Conservation (phyloP, 2,329 filamentous ascomycete genomes). For the Fusarium beomiforme region DNA sequence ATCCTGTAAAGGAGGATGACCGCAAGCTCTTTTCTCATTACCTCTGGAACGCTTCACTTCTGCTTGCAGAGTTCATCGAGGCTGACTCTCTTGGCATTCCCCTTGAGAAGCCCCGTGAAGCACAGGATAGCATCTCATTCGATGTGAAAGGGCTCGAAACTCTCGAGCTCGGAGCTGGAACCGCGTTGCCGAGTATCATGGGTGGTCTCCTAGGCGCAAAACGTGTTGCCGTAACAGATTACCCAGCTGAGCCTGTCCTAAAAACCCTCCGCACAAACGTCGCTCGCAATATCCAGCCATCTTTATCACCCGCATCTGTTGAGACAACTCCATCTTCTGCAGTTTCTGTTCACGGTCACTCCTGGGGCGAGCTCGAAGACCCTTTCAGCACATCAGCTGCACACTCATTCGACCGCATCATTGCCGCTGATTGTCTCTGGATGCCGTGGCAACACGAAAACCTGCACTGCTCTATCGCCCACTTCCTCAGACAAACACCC, state of each 20-base stretch:
- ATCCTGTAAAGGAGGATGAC: constrained; percentile 62
- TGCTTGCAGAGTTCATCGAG: constrained; percentile 66
- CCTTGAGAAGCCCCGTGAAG: constrained; percentile 25
- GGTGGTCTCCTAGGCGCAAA: constrained; percentile 58
- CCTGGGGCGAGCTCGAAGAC: constrained; percentile 66
- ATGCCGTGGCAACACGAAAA: constrained; percentile 78
- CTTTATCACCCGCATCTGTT: constrained; percentile 47
- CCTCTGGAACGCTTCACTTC: constrained; percentile 74
- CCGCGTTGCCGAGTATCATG: constrained; percentile 63
- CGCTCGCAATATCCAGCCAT: constrained; percentile 56
- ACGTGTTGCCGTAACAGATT: constrained; percentile 71
- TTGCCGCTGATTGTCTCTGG: constrained; percentile 81
- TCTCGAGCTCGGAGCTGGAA: constrained; percentile 76
- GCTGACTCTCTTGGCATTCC: constrained; percentile 52
- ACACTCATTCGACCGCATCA: constrained; percentile 66
- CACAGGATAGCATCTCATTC: constrained; percentile 46
- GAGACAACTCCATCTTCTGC: constrained; percentile 16
- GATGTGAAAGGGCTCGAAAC: constrained; percentile 61
- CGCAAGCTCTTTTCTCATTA: constrained; percentile 75
- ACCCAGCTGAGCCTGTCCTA: constrained; percentile 70
- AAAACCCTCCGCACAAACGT: constrained; percentile 68
- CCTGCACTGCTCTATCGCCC: constrained; percentile 68
- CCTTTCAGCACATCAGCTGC: constrained; percentile 43
- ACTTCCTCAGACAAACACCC: constrained; percentile 62
- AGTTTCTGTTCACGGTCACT: constrained; percentile 66